These are phyloP conservation scores for Barnettozyma pratensis DNA, from an alignment of 805 yeast species.

Conservation along the genomic window DNA sequence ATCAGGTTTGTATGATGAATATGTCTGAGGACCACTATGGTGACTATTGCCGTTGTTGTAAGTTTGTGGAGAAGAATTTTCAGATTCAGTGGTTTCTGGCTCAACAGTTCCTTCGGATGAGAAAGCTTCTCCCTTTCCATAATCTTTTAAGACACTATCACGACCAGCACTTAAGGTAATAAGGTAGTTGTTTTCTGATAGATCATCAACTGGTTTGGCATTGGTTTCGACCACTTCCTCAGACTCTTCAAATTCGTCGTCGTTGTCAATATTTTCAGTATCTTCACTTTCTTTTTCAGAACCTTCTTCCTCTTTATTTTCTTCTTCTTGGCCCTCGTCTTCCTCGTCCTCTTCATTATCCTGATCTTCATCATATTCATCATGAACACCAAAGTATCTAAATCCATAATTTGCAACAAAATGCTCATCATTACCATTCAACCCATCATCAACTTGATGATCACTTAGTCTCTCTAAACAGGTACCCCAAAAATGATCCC, in stretches of 20 bases:
- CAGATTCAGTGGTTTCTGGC: neutral
- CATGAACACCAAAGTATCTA: conserved; percentile 7
- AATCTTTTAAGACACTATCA: conserved; percentile 4
- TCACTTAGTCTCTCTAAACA: conserved; percentile 28
- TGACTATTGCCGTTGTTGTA: neutral
- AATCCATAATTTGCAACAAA: conserved; percentile 1
- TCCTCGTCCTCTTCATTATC: conserved; percentile 7
- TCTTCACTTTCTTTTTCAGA: conserved; percentile 13
- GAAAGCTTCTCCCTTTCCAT: neutral
- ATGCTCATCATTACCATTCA: neutral
- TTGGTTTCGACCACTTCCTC: conserved; percentile 25
- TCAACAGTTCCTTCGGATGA: neutral
- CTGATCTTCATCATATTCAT: conserved; percentile 3
- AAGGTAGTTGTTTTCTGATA: too few relatives aligned
- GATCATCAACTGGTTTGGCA: conserved; percentile 19
- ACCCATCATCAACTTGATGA: conserved; percentile 1
- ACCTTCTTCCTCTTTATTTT: conserved; percentile 6
- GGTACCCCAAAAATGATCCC: conserved; percentile 46
- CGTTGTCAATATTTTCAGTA: conserved; percentile 10
- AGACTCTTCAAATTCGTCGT: conserved; percentile 12
- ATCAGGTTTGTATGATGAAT: neutral
- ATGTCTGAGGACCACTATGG: neutral
- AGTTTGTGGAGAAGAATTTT: neutral
- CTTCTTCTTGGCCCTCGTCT: conserved; percentile 9
- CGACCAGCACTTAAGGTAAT: neutral